These are phyloP conservation scores for Stephania yunnanensis DNA, from an alignment of 164 flowering plant genomes.

Conservation along the genomic window DNA sequence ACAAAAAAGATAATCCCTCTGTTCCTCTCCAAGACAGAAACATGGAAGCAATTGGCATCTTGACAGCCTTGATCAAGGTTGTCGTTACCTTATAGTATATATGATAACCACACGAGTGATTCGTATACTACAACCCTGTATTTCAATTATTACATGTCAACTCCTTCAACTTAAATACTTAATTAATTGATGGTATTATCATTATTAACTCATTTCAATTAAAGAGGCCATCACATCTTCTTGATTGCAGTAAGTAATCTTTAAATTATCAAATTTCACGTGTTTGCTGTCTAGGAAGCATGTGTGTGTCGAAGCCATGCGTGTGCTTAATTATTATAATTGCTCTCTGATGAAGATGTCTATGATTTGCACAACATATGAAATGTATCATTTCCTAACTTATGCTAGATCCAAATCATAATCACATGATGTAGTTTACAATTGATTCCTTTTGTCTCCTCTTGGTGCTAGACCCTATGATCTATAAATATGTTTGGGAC, in stretches of 20 bases:
- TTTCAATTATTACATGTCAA: too few relatives aligned
- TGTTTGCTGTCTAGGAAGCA: neutral
- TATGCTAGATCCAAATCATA: neutral
- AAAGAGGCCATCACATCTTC: too few relatives aligned
- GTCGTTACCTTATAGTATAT: neutral
- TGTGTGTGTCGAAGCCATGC: neutral
- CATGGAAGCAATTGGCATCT: neutral
- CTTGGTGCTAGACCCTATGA: neutral
- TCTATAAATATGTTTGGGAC: neutral
- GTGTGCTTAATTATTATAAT: neutral
- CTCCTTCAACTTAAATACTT: too few relatives aligned
- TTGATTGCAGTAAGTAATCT: too few relatives aligned
- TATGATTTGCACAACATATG: neutral
- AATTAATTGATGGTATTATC: too few relatives aligned
- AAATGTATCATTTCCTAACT: neutral
- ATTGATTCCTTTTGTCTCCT: neutral
- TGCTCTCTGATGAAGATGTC: neutral
- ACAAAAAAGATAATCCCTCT: too few relatives aligned
- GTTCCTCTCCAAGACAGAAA: neutral
- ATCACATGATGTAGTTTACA: neutral
- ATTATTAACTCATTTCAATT: too few relatives aligned
- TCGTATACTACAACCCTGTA: too few relatives aligned
- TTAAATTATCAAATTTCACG: too few relatives aligned
- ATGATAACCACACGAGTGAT: too few relatives aligned
- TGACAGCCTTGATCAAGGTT: neutral